Evolutionary conservation across 1,284 basidiomycete genomes (phyloP), one percentile per base, ranked within the genome.

Genomic region (Ceratorhiza oryzae-sativae): DNA sequence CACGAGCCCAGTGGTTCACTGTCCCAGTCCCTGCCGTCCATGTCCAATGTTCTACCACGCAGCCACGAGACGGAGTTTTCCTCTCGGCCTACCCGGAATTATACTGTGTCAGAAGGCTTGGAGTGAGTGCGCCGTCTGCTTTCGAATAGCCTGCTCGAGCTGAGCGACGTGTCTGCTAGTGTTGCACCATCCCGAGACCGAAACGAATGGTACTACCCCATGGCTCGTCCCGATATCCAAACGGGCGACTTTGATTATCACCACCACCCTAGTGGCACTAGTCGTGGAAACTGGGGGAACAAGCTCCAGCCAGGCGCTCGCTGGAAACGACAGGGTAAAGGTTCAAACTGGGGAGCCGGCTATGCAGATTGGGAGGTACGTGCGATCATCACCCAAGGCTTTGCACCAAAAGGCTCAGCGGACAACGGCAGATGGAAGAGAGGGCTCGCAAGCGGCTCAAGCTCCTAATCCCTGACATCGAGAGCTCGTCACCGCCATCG

Each of bases 341-440:
- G 92, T 73, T 86, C 86, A 12, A 82, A 88, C 15, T 93, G 91
- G 91, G 90, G 90, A 27, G 90, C 92, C 39, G 85, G 85, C 60
- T 86, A 88, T 82, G 90, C 91, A 49, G 91, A 93, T 73, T 92
- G 90, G 89, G 90, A 93, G 87, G 91, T 90, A 77, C 76, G 85
- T 81, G 12, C 27, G 41, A 27, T 45, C 73, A 49, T 61, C 45
- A 46, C 13, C 27, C 68, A n/a, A 42, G 36, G 42, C 10, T 25
- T 51, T 34, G 59, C 56, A 41, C 46, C 77, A 61, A 45, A 68
- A n/a, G n/a, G 62, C 72, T 65, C 48, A 23, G 62, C 60, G 18
- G 15, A n/a, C 20, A 42, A 18, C 59, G 6, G 71, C 32, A 93
- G 92, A 84, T 86, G 36, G 92, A 93, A 79, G 90, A 92, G 76